Conservation (phyloP, 2,329 filamentous ascomycete species). For the Aotearoamyces nothofagi region DNA sequence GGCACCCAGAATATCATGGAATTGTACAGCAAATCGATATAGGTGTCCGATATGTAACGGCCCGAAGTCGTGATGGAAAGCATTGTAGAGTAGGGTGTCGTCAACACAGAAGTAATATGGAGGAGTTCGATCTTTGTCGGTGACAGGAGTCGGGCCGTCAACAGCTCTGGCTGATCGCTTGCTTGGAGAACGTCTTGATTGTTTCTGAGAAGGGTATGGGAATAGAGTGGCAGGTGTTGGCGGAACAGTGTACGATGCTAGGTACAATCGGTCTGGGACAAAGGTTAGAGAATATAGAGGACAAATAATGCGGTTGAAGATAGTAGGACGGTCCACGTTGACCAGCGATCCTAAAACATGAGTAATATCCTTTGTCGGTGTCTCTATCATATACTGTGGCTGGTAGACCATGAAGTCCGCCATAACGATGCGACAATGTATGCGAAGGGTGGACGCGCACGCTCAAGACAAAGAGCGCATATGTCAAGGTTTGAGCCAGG, state of each 20-base stretch:
- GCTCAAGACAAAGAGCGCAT: too few species aligned
- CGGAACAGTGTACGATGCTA: conserved; percentile 76
- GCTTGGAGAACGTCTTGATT: conserved; percentile 47
- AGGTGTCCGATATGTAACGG: conserved; percentile 94
- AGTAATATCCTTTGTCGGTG: too few species aligned
- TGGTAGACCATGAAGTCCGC: too few species aligned
- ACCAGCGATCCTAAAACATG: too few species aligned
- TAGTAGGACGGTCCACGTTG: too few species aligned
- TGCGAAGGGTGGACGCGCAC: too few species aligned
- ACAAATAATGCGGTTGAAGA: too few species aligned
- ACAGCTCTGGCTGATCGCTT: conserved; percentile 58
- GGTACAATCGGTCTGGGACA: conserved; percentile 72
- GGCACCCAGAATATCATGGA: conserved; percentile 87
- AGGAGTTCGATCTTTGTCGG: conserved; percentile 35
- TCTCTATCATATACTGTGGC: too few species aligned
- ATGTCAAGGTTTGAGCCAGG: too few species aligned
- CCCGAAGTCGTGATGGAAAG: conserved; percentile 96
- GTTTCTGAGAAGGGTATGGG: conserved; percentile 51
- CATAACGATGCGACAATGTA: too few species aligned
- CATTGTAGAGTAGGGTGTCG: conserved; percentile 86
- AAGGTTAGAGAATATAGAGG: not conserved
- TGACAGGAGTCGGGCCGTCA: conserved; percentile 34
- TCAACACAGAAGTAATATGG: conserved; percentile 96
- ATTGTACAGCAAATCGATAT: conserved; percentile 88
- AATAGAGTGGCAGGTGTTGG: conserved; percentile 75